Evolutionary conservation across 345 rosid species (phyloP).

Genomic region (Eucalyptus albens): DNA sequence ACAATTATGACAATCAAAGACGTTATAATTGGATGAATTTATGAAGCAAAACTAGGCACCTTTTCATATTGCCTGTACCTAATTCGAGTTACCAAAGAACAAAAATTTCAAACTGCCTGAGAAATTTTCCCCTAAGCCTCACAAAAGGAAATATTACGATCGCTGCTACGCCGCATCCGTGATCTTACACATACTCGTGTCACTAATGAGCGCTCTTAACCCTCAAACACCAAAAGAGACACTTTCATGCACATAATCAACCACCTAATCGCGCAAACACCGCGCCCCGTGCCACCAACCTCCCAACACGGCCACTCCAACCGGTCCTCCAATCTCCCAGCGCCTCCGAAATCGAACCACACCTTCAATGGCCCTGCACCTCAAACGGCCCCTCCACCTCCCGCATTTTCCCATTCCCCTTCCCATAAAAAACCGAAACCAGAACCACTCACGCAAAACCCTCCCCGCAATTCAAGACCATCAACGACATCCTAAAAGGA

Average conservation of each 20-base stretch:
- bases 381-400: not conserved
- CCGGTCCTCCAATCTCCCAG: not conserved
- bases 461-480: not conserved
- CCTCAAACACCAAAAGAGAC: not conserved
- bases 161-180: not conserved
- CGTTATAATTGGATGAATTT: not conserved
- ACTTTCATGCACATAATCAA: not conserved
- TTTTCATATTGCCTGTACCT: not conserved
- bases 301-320: not conserved
- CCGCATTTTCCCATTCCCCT: not conserved
- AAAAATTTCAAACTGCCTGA: not conserved
- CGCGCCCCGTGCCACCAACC: not conserved
- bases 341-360: too few relatives aligned
- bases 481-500: not conserved
- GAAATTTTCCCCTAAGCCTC: not conserved
- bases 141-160: not conserved
- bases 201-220: not conserved
- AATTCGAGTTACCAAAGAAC: not conserved
- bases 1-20: not conserved
- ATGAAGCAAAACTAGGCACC: not conserved
- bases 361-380: too few relatives aligned
- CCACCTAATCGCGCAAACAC: not conserved
- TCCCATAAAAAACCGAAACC: not conserved
- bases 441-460: not conserved
- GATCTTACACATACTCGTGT: not conserved